A percentile compares a stretch with the other conserved stretches of the same genome.
Conservation (phyloP, 768 basidiomycete genomes). For the Lactarius deliciosus region DNA sequence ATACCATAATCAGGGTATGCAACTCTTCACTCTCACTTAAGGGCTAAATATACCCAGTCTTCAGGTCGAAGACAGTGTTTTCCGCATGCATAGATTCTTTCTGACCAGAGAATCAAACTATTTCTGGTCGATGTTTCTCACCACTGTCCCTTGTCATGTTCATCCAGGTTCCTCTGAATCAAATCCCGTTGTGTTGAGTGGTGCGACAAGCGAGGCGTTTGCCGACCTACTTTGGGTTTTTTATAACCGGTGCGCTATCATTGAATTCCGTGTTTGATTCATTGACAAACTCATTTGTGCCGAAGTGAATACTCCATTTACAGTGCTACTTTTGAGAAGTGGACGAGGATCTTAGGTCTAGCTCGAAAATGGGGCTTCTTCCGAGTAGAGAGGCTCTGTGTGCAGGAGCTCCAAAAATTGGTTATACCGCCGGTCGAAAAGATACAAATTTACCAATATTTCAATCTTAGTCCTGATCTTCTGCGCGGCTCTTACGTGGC, state of each 20-base stretch:
- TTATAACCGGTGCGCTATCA: conserved; percentile 36
- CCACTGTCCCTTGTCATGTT: conserved; percentile 30
- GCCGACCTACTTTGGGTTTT: conserved; percentile 36
- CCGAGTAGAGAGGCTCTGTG: conserved; percentile 49
- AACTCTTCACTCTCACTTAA: background rate
- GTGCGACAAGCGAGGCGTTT: conserved; percentile 33
- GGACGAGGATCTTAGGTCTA: conserved; percentile 54
- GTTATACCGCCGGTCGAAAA: conserved; percentile 49
- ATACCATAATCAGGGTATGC: conserved; percentile 1
- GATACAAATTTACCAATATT: conserved; percentile 55
- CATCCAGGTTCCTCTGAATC: conserved; percentile 34
- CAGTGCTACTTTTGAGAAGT: conserved; percentile 47
- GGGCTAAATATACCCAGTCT: background rate
- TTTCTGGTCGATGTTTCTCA: conserved; percentile 38
- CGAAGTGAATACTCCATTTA: conserved; percentile 57
- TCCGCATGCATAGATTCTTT: conserved; percentile 60
- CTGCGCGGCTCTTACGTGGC: conserved; percentile 53
- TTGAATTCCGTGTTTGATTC: conserved; percentile 31
- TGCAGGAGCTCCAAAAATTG: conserved; percentile 52
- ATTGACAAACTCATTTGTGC: conserved; percentile 24
- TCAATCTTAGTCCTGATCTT: conserved; percentile 47
- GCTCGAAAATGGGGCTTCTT: conserved; percentile 55
- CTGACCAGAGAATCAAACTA: conserved; percentile 58
- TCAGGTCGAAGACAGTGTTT: conserved; percentile 57
- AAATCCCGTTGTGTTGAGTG: conserved; percentile 35